phyloP scores from a whole-genome alignment of 305 asterid genomes.

The Fraxinus latifolia region DNA sequence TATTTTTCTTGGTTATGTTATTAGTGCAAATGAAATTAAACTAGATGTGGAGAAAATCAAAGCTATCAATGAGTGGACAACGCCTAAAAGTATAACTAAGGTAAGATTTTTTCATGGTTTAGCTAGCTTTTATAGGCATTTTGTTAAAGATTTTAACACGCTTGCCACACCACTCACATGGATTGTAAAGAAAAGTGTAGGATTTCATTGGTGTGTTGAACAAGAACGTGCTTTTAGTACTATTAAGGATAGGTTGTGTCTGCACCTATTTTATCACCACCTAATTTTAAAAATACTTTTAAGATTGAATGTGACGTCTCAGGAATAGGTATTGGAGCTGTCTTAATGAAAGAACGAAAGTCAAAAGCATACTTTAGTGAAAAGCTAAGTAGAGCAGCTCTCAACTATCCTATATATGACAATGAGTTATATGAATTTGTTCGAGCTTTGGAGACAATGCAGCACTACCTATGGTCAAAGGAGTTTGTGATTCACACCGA shows the following conservation, averaged over 20 bases:
- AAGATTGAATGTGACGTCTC: not conserved
- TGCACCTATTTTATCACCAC: not conserved
- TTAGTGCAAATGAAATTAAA: not conserved
- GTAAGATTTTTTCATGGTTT: not conserved
- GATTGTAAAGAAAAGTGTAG: not conserved
- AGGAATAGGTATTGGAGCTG: not conserved
- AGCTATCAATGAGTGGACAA: not conserved
- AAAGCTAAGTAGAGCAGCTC: not conserved
- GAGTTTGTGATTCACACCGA: not conserved
- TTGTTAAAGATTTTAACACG: not conserved
- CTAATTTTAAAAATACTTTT: not conserved
- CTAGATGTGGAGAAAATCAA: not conserved
- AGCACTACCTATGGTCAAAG: not conserved
- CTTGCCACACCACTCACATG: not conserved
- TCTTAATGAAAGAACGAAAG: not conserved
- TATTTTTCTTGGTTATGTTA: not conserved
- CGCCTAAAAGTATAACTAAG: not conserved
- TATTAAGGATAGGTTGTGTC: not conserved
- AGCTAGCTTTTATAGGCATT: not conserved
- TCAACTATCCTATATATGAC: not conserved
- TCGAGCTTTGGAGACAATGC: not conserved
- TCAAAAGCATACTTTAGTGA: not conserved
- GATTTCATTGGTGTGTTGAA: not conserved
- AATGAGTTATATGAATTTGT: not conserved
- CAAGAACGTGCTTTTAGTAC: not conserved